Percentiles rank a stretch among this genome's conserved stretches.
phyloP scores from a whole-genome alignment of 352 stramenopile genomes.

The Pythium diclinum region DNA sequence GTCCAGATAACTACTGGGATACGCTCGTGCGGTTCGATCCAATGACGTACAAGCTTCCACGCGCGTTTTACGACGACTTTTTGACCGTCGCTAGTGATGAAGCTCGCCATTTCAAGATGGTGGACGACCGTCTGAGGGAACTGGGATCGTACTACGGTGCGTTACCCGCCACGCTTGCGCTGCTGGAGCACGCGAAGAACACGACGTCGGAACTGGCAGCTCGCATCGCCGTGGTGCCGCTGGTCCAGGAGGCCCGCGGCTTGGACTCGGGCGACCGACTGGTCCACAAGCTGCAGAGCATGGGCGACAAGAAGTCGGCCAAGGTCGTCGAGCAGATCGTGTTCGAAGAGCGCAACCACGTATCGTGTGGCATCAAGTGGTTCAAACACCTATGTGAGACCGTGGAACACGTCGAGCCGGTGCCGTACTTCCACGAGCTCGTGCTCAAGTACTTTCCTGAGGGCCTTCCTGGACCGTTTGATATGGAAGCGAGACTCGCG shows the following conservation, averaged over 20 bases:
- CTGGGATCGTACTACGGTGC: constrained; percentile 65
- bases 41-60: constrained; percentile 36
- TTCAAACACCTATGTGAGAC: constrained; percentile 52
- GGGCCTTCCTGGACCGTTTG: constrained; percentile 72
- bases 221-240: constrained; percentile 71
- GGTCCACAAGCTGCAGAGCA: constrained; percentile 68
- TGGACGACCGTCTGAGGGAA: constrained; percentile 58
- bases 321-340: constrained; percentile 76
- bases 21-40: constrained; percentile 82
- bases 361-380: constrained; percentile 78
- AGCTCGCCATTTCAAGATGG: constrained; percentile 75
- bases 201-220: constrained; percentile 61
- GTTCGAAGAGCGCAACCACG: constrained; percentile 72
- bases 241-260: constrained; percentile 77
- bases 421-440: constrained; percentile 79
- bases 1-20: constrained; percentile 83
- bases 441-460: constrained; percentile 77
- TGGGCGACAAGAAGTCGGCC: constrained; percentile 65
- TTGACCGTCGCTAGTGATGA: constrained; percentile 68
- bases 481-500: constrained; percentile 63
- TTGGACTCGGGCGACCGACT: constrained; percentile 75
- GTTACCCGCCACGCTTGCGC: constrained; percentile 57
- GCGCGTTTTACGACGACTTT: constrained; percentile 75
- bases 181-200: constrained; percentile 75
- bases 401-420: constrained; percentile 44